Conservation (phyloP, 331 rosid genomes). For the Rosa hybrid region DNA sequence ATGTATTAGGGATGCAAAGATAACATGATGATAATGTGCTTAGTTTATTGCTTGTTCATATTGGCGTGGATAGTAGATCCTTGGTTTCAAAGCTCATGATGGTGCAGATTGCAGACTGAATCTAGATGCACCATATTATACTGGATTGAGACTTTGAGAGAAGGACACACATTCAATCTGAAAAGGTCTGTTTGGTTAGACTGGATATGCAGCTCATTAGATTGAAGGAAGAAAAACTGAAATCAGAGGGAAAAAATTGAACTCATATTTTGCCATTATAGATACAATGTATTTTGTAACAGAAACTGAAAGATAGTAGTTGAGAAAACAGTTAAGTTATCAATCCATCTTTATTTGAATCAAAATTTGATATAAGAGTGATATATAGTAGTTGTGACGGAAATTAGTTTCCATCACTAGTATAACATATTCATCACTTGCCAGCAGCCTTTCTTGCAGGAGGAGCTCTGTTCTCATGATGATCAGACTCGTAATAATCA, state of each 20-base stretch:
- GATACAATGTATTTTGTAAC: neutral
- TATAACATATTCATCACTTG: slow-evolving; percentile 21
- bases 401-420: neutral
- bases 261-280: neutral
- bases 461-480: slow-evolving; percentile 58
- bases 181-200: neutral
- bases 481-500: slow-evolving; percentile 84
- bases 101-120: slow-evolving; percentile 28
- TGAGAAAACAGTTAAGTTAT: neutral
- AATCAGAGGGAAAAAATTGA: neutral
- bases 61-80: slow-evolving; percentile 33
- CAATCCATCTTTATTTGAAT: neutral
- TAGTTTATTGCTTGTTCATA: slow-evolving; percentile 38
- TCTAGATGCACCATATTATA: neutral
- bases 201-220: no score
- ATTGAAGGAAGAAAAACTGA: no score
- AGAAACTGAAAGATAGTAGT: neutral
- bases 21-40: slow-evolving; percentile 2
- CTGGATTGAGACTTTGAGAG: neutral
- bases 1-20: no score
- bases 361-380: neutral
- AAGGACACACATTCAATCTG: neutral
- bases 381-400: neutral
- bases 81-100: slow-evolving; percentile 38
- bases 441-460: slow-evolving; percentile 64